Evolutionary conservation across 2,329 filamentous ascomycete species (phyloP), one percentile per base, ranked within the genome.

Genomic region (Nemania diffusa): DNA sequence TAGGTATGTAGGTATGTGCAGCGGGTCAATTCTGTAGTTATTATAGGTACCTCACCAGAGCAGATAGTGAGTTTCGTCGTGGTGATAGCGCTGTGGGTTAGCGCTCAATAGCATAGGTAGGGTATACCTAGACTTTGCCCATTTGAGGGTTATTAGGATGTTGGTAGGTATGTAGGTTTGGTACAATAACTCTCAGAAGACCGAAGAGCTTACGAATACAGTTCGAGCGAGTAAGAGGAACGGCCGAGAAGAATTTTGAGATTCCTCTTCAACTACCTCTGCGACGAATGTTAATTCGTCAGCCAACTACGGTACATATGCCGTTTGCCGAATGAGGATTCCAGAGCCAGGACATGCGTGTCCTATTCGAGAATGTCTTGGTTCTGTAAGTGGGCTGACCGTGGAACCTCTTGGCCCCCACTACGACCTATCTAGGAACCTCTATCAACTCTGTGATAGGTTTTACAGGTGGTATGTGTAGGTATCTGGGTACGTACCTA

Each of bases 291-390:
- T 57, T 60, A 24, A 59, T 64, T 61, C 61, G 44, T 51, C 26
- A 13, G 44, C 22, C 8, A 22, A 55, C 53, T 13, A 57, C 24
- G 4, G 46, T 22, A n/a, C 46, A 44, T 53, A 27, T 59, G 64
- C 67, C 64, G 67, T 68, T 60, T 65, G 52, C 61, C 64, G 55
- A 64, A 68, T 65, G 46, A 57, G 61, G 57, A 64, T 60, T 56
- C 56, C 27, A 51, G 20, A 15, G 50, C 34, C 20, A 20, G 22
- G 44, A 44, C 24, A 44, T 40, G 61, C 42, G 60, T 62, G 51
- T 57, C 60, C 51, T 50, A 57, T 62, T 62, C 52, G 60, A 48
- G 40, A 44, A 40, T 56, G 13, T 44, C 40, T 44, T 44, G 40
- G 4, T 40, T 57, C 53, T 22, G 32, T 48, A 51, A 34, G 55